These are phyloP conservation scores for Saccharomycopsis sp. DNA, from an alignment of 805 yeast species.

Conservation along the genomic window DNA sequence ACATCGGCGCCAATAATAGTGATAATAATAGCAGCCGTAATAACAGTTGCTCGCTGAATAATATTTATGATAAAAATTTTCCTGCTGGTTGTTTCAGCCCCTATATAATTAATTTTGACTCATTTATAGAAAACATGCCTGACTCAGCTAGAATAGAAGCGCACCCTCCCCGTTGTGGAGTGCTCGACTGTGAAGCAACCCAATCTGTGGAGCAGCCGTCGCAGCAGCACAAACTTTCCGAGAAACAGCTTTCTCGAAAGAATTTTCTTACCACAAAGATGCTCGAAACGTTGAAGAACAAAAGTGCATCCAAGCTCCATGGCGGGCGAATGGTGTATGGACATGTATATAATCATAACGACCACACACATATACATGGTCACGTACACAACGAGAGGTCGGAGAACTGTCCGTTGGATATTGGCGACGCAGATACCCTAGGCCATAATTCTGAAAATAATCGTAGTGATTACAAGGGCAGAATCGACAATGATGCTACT, in stretches of 20 bases:
- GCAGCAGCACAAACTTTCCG: neutral
- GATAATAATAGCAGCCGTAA: no score
- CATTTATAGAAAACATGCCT: no score
- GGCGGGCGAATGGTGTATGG: slow-evolving; percentile 42
- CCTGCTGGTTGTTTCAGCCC: no score
- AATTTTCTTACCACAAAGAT: slow-evolving; percentile 14
- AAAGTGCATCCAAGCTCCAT: slow-evolving; percentile 12
- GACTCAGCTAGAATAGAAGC: no score
- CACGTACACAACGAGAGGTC: slow-evolving; percentile 43
- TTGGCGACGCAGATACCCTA: neutral
- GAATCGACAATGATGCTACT: neutral
- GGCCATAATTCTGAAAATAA: neutral
- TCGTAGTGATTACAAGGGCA: neutral
- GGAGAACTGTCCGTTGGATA: slow-evolving; percentile 22
- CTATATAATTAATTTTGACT: no score
- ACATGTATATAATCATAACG: slow-evolving; percentile 41
- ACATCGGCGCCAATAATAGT: no score
- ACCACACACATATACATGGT: slow-evolving; percentile 45
- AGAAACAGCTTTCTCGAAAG: slow-evolving; percentile 5
- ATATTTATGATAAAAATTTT: no score
- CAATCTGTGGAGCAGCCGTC: neutral
- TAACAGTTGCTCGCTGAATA: no score
- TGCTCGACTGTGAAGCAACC: neutral
- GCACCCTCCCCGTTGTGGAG: no score
- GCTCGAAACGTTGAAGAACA: slow-evolving; percentile 17